Percentiles rank a stretch among this genome's conserved stretches.
These are phyloP conservation scores for Parsonsia alboflavescens DNA, from an alignment of 257 asterid genomes.

Conservation along the genomic window DNA sequence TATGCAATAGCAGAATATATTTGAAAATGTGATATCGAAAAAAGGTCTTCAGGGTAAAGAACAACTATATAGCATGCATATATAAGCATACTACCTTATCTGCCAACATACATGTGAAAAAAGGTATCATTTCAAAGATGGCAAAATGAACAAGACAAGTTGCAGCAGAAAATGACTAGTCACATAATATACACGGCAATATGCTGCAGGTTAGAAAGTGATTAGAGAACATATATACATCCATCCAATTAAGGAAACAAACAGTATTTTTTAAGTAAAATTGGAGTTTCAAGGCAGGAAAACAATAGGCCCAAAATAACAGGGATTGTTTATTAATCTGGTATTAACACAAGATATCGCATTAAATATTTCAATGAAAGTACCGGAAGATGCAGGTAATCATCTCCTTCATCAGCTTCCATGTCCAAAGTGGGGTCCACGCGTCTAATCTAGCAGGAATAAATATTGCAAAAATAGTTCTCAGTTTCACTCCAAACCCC, in stretches of 20 bases:
- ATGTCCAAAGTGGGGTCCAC: constrained; percentile 96
- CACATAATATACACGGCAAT: not conserved
- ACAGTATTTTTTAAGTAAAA: not conserved
- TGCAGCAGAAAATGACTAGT: not conserved
- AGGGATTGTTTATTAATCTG: not conserved
- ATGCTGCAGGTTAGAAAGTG: not conserved
- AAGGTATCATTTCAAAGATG: not conserved
- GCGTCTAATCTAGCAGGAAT: constrained; percentile 64
- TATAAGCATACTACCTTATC: not conserved
- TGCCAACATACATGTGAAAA: not conserved
- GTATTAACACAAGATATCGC: not conserved
- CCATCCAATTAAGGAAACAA: not conserved
- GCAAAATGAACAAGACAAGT: not conserved
- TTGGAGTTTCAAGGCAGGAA: not conserved
- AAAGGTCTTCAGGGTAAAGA: not conserved
- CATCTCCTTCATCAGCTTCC: constrained; percentile 96
- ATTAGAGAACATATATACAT: not conserved
- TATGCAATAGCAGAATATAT: not conserved
- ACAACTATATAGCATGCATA: not conserved
- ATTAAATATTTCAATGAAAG: constrained; percentile 11
- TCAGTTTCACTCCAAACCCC: constrained; percentile 4
- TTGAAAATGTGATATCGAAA: not conserved
- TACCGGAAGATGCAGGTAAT: constrained; percentile 89
- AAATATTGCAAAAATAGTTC: constrained; percentile 15
- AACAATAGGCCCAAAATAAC: not conserved